Evolutionary conservation across 257 asterid genomes (phyloP), one percentile per base, ranked within the genome.

Genomic region (Henckelia pumila): DNA sequence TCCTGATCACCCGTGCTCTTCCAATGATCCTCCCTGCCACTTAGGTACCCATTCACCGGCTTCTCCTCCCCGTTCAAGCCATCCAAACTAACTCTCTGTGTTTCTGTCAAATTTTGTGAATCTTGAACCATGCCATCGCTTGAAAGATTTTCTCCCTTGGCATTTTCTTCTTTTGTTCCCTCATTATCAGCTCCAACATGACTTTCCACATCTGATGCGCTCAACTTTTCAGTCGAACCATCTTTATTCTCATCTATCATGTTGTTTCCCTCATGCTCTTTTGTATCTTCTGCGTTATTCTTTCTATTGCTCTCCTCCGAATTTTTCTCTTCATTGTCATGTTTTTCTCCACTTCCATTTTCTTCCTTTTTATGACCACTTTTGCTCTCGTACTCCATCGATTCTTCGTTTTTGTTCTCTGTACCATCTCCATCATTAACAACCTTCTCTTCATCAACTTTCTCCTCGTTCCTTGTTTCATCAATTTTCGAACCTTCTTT

Each of bases 191-290:
- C 69, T 70, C 49, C 82, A 26, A 61, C 77, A 11, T 71, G 68
- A 63, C 26, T 66, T 56, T 69, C 80, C 5, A 75, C 73, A 62
- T 71, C 78, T 6, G 79, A 68, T 30, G 82, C 72, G 64, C 61
- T 78, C 29, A 78, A 72, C 40, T 74, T 71, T 56, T 77, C 72
- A 14, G 52, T 63, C 55, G 71, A 71, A 30, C 61, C 72, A 6
- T 79, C 78, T 20, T 71, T 72, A 13, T 77, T 79, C 47, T 75
- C 83, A 61, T 73, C 82, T 21, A 26, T 77, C 24, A 60, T 64
- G 30, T 53, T 50, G 53, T 35, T 72, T 20, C 40, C 77, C 60
- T 80, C 78, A 24, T 56, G 73, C 30, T 67, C 79, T 63, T 59
- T 64, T 59, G 23, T 56, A 28, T 58, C 57, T 64, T 80, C 85